Conservation (phyloP, 2,329 filamentous ascomycete genomes). For the Scytalidium sp. region DNA sequence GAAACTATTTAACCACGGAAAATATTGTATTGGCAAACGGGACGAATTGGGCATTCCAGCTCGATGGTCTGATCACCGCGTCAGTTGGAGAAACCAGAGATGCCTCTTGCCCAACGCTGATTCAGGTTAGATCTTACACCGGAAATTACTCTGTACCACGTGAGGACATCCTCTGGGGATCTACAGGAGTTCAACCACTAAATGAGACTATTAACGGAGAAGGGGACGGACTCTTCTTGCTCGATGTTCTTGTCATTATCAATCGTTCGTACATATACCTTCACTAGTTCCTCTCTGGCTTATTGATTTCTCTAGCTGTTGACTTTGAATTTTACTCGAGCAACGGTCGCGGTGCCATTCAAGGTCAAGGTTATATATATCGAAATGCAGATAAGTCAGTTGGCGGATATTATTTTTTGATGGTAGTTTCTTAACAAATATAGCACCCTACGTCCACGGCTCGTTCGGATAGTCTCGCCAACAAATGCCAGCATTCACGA, state of each 20-base stretch:
- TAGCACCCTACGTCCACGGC: constrained; percentile 17
- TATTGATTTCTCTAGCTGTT: constrained; percentile 15
- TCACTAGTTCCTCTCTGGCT: background rate
- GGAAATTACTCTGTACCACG: constrained; percentile 26
- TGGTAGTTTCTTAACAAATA: background rate
- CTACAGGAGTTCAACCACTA: constrained; percentile 23
- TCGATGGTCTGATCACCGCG: constrained; percentile 31
- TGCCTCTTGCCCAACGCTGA: too few relatives aligned
- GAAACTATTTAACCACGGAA: constrained; percentile 24
- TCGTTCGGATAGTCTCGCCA: constrained; percentile 21
- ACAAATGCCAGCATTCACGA: constrained; percentile 26
- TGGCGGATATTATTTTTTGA: background rate
- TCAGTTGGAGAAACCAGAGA: background rate
- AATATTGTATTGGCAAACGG: constrained; percentile 26
- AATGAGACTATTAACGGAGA: constrained; percentile 32
- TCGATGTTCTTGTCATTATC: constrained; percentile 28
- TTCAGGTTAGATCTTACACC: too few relatives aligned
- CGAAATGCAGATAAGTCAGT: constrained; percentile 28
- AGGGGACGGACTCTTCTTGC: constrained; percentile 27
- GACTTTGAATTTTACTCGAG: constrained; percentile 33
- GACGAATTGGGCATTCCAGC: constrained; percentile 31
- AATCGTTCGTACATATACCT: constrained; percentile 18
- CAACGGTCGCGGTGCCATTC: constrained; percentile 30
- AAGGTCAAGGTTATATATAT: constrained; percentile 33
- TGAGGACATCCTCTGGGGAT: constrained; percentile 27